Base-by-base conservation (phyloP, 768 basidiomycete species). In the Lentinus brumalis region DNA sequence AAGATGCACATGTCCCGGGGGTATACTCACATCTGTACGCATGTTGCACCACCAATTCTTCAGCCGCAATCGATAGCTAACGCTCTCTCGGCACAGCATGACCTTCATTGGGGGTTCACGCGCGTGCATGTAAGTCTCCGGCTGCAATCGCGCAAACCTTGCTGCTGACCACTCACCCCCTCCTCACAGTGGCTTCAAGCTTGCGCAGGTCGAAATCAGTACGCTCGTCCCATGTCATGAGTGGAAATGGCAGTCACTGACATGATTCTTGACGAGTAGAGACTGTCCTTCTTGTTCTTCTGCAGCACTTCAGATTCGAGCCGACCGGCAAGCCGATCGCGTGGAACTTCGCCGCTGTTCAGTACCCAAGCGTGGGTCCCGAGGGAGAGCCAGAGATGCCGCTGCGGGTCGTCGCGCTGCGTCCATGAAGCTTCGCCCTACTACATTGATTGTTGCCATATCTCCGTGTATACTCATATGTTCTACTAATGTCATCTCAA, bases 21-120 rank as follows among this genome's bases (percentile, higher is more conserved):
- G 61, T 67, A 1, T 67, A 67, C 35, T 65, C 66, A 16, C 55
- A 65, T 46, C n/a, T 63, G 66, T 65, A 41, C 52, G 66, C 57
- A 12, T 40, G n/a, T 15, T 30, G n/a, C 35, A 11, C 1, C 11
- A 3, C 18, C 10, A 26, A 11, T 3, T 11, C 7, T 35, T 1
- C 21, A 11, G 21, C 32, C n/a, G 6, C 0, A 39, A 3, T 57
- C 39, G 21, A 26, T 2, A 26, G 21, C 21, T 57, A n/a, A 12
- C 21, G 12, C 7, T 42, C 16, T 7, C 2, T 7, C 16, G 5
- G 6, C 6, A 9, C 45, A 63, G 62, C 45, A 64, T 64, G 63
- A 64, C 63, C 40, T 64, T 64, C 63, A 50, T 57, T 7, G 63
- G 59, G 12, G 63, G 63, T 5, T 40, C 59, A 26, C 56, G 56